Percentiles rank a stretch among this genome's conserved stretches.
Evolutionary conservation across 768 basidiomycete genomes (phyloP).

Genomic region (Lactarius sanguifluus): DNA sequence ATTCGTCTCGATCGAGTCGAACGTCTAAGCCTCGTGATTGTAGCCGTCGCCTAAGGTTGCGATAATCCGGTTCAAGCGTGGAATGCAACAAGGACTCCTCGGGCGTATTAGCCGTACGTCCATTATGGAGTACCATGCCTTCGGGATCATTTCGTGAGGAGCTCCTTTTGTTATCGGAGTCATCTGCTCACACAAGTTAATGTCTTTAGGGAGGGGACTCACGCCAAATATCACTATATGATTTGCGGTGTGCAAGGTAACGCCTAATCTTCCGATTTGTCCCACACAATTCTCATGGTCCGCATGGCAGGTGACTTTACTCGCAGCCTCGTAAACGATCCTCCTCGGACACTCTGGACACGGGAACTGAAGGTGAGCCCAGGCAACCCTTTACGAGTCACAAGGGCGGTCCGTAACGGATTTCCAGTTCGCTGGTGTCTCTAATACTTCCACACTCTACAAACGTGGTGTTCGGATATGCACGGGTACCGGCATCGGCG

Average conservation of each 20-base stretch:
- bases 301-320: conserved; percentile 41
- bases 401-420: conserved; percentile 5
- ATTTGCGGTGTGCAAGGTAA: conserved; percentile 45
- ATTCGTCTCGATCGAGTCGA: neutral
- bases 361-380: conserved; percentile 41
- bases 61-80: conserved; percentile 43
- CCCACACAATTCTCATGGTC: neutral
- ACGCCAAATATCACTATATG: conserved; percentile 45
- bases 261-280: neutral
- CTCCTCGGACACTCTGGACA: conserved; percentile 45
- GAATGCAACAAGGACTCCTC: conserved; percentile 50
- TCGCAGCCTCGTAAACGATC: conserved; percentile 42
- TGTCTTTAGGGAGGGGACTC: conserved; percentile 39
- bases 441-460: conserved; percentile 45
- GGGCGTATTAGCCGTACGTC: conserved; percentile 43
- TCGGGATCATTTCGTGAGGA: conserved; percentile 43
- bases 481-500: conserved; percentile 47
- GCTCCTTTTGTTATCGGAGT: neutral
- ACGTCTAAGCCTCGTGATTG: conserved; percentile 3
- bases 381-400: neutral
- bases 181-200: conserved; percentile 13
- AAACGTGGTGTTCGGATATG: conserved; percentile 46
- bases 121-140: conserved; percentile 48
- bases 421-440: conserved; percentile 43
- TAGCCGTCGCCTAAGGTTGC: conserved; percentile 47